phyloP scores from a whole-genome alignment of 768 basidiomycete species.

The Boletus rufocinnamomeus region DNA sequence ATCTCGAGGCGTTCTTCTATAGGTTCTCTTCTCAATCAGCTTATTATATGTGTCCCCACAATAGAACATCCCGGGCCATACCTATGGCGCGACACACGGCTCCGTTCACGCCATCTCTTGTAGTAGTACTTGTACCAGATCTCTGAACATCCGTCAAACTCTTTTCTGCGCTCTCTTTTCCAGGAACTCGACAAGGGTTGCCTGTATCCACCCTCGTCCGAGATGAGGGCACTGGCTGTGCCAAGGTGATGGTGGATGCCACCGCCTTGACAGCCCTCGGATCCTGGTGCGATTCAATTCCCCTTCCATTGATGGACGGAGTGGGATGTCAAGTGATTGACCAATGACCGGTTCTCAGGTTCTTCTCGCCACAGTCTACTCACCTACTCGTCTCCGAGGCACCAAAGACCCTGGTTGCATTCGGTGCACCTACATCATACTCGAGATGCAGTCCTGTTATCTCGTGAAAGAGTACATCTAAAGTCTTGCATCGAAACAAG shows the following conservation, averaged over 20 bases:
- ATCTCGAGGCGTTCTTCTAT: conserved; percentile 54
- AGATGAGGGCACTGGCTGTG: conserved; percentile 68
- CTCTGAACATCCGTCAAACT: conserved; percentile 70
- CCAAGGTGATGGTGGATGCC: conserved; percentile 80
- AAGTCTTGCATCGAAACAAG: not conserved
- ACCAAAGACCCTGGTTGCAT: conserved; percentile 54
- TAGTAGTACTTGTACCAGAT: conserved; percentile 40
- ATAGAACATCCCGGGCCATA: conserved; percentile 57
- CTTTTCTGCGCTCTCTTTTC: conserved; percentile 63
- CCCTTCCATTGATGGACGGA: not conserved
- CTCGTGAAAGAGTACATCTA: not conserved
- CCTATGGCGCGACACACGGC: conserved; percentile 55
- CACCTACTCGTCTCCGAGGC: conserved; percentile 47
- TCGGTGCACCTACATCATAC: conserved; percentile 50
- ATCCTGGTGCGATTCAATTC: conserved; percentile 49
- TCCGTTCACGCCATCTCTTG: conserved; percentile 79
- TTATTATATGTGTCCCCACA: conserved; percentile 51
- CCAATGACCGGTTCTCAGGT: conserved; percentile 49
- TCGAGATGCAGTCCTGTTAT: not conserved
- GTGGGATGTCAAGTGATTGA: not conserved
- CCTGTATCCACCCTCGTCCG: conserved; percentile 77
- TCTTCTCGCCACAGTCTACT: conserved; percentile 50
- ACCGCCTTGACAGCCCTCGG: conserved; percentile 72
- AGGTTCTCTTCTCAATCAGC: conserved; percentile 39
- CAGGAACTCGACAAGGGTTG: conserved; percentile 53